Evolutionary conservation across 805 yeast genomes (phyloP).

Genomic region (Candida xiaguanensis): DNA sequence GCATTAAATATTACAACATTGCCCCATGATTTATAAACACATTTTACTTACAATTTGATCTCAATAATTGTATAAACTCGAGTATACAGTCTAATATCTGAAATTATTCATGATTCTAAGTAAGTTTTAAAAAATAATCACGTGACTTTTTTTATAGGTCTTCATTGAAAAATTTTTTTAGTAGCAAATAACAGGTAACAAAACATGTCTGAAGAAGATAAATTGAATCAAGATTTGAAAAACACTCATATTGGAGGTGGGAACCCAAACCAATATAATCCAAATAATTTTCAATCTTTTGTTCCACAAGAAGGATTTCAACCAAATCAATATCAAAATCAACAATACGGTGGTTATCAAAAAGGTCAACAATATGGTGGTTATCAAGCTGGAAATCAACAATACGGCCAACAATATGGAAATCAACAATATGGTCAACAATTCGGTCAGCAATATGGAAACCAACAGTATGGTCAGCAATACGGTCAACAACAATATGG

Average conservation of each 20-base stretch:
- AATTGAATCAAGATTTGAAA: conserved; percentile 42
- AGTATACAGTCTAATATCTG: too few relatives aligned
- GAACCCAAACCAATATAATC: conserved; percentile 18
- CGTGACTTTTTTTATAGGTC: conserved; percentile 1
- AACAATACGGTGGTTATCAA: conserved; percentile 15
- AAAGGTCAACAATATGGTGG: conserved; percentile 15
- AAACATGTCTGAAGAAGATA: conserved; percentile 34
- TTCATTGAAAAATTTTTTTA: conserved; percentile 5
- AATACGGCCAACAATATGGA: conserved; percentile 20
- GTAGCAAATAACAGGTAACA: neutral
- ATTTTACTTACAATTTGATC: neutral
- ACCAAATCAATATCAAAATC: conserved; percentile 7
- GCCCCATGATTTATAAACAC: too few relatives aligned
- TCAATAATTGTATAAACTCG: too few relatives aligned
- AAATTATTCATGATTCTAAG: too few relatives aligned
- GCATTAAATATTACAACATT: too few relatives aligned
- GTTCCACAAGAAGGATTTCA: conserved; percentile 38
- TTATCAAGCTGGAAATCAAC: conserved; percentile 15
- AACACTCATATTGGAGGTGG: conserved; percentile 34
- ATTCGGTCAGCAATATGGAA: conserved; percentile 22
- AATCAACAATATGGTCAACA: conserved; percentile 27
- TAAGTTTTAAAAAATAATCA: neutral
- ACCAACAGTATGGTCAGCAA: conserved; percentile 17
- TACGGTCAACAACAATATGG: conserved; percentile 20
- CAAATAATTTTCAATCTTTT: conserved; percentile 47